Evolutionary conservation across 192 early-diverging fungal genomes (phyloP).

Genomic region (Pilaira anomala): DNA sequence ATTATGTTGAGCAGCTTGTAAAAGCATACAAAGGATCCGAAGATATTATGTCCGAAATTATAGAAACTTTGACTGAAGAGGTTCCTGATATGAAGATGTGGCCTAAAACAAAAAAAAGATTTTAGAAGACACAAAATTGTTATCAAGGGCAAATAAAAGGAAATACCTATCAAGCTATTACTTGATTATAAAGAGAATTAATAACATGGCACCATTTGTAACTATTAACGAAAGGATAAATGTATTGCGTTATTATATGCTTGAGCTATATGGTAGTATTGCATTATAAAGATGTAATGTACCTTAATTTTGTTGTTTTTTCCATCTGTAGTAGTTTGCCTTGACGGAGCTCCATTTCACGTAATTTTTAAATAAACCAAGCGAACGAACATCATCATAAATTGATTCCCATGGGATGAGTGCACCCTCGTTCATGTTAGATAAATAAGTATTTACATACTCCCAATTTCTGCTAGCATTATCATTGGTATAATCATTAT

Average conservation of each 20-base stretch:
- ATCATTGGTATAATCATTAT: not conserved
- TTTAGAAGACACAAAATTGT: not conserved
- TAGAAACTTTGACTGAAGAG: not conserved
- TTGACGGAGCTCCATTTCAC: not conserved
- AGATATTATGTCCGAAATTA: not conserved
- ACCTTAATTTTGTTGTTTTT: not conserved
- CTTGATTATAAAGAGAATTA: not conserved
- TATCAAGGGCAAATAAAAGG: not conserved
- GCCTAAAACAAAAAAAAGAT: not conserved
- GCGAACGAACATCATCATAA: not conserved
- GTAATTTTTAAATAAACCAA: not conserved
- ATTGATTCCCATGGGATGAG: not conserved
- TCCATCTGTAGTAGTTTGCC: not conserved
- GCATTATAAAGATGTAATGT: not conserved
- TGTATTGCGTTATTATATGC: no score
- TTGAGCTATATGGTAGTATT: no score
- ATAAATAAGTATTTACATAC: not conserved
- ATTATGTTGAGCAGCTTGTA: not conserved
- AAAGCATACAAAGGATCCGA: not conserved
- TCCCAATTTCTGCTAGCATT: not conserved
- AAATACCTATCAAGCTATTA: not conserved
- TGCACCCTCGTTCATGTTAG: not conserved
- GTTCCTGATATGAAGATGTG: not conserved
- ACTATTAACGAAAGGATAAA: no score
- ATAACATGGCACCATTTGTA: no score